Evolutionary conservation across 495 filamentous ascomycete genomes (phyloP).

Genomic region (Aspergillus nanangensis): DNA sequence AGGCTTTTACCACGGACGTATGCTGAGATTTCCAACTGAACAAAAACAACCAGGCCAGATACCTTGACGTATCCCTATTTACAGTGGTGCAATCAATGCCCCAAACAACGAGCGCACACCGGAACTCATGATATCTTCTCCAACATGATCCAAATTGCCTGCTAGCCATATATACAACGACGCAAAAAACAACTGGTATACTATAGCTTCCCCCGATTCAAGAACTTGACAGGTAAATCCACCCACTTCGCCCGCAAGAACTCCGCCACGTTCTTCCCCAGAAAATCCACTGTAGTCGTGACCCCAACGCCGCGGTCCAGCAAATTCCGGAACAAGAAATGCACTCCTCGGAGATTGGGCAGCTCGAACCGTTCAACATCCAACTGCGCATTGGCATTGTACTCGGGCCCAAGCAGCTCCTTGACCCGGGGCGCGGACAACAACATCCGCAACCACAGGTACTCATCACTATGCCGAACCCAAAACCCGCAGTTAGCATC

Average conservation of each 20-base stretch:
- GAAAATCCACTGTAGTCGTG: constrained; percentile 44
- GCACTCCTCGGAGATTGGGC: constrained; percentile 36
- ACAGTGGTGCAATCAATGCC: too few species aligned
- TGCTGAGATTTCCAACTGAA: too few species aligned
- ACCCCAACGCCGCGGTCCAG: constrained; percentile 51
- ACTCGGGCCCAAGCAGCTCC: constrained; percentile 37
- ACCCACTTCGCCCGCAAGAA: constrained; percentile 45
- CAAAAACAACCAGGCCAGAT: background rate
- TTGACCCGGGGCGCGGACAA: constrained; percentile 34
- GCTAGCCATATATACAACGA: too few species aligned
- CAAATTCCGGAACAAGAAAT: constrained; percentile 52
- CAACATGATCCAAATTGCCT: too few species aligned
- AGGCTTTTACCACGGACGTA: too few species aligned
- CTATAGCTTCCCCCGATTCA: constrained; percentile 34
- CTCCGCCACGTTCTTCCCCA: constrained; percentile 56
- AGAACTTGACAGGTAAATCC: constrained; percentile 41
- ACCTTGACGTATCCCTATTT: too few species aligned
- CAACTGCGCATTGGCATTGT: constrained; percentile 29
- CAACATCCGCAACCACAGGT: constrained; percentile 44
- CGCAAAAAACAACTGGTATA: too few species aligned
- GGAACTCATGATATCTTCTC: too few species aligned
- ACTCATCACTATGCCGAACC: constrained; percentile 45
- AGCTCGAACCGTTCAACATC: constrained; percentile 51
- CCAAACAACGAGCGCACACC: too few species aligned
- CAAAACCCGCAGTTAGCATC: constrained; percentile 54